Conservation (phyloP, 306 rosid genomes). For the Lathyrus tuberosus region DNA sequence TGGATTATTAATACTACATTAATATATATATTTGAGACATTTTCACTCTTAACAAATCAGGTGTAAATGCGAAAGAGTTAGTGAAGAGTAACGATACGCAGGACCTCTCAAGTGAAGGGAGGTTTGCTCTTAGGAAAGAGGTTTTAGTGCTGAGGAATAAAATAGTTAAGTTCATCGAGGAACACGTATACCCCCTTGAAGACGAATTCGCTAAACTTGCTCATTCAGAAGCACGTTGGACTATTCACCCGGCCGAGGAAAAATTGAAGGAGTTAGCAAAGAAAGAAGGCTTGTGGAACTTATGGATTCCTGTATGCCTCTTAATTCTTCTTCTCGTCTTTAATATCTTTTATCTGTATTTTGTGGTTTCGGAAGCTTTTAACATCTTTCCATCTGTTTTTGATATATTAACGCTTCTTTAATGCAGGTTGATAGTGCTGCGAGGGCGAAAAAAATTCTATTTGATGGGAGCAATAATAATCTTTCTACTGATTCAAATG, state of each 20-base stretch:
- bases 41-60: slow-evolving; percentile 44
- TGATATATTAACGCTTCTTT: slow-evolving; percentile 33
- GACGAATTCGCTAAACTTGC: slow-evolving; percentile 81
- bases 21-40: slow-evolving; percentile 35
- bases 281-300: slow-evolving; percentile 96
- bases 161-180: slow-evolving; percentile 82
- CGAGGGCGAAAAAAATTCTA: slow-evolving; percentile 68
- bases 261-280: slow-evolving; percentile 84
- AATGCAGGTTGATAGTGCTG: slow-evolving; percentile 91
- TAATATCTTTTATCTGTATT: slow-evolving; percentile 28
- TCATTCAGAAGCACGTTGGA: slow-evolving; percentile 80
- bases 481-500: slow-evolving; percentile 46
- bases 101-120: slow-evolving; percentile 56
- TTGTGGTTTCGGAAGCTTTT: slow-evolving; percentile 33
- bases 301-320: slow-evolving; percentile 85
- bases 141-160: slow-evolving; percentile 62
- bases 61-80: slow-evolving; percentile 39
- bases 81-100: slow-evolving; percentile 50
- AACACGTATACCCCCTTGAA: slow-evolving; percentile 88
- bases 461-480: slow-evolving; percentile 57
- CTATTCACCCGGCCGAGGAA: slow-evolving; percentile 90
- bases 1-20: slow-evolving; percentile 29
- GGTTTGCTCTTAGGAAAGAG: slow-evolving; percentile 65
- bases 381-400: slow-evolving; percentile 18
- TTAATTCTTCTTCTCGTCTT: slow-evolving; percentile 33